Conservation (phyloP, 345 rosid species). For the Cochlearia excelsa region DNA sequence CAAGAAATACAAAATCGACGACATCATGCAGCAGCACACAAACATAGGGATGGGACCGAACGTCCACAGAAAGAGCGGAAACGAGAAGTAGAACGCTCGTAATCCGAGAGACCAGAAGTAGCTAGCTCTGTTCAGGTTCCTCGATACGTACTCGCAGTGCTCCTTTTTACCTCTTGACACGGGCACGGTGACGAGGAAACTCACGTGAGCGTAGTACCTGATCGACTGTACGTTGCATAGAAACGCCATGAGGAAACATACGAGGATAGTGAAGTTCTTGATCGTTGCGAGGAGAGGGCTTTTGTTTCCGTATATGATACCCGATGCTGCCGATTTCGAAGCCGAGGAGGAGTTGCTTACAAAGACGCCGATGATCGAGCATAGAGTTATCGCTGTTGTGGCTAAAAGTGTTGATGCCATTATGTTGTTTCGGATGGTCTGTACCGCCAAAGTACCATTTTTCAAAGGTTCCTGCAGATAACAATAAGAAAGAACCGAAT, state of each 20-base stretch:
- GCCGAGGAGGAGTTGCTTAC: slow-evolving; percentile 73
- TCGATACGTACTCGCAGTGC: slow-evolving; percentile 59
- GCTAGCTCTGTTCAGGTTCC: slow-evolving; percentile 89
- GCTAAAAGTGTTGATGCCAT: slow-evolving; percentile 97
- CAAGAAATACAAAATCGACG: slow-evolving; percentile 66
- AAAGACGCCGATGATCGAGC: slow-evolving; percentile 77
- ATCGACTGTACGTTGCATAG: slow-evolving; percentile 90
- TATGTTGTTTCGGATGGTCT: slow-evolving; percentile 89
- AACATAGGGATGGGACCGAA: slow-evolving; percentile 95
- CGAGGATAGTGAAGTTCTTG: slow-evolving; percentile 76
- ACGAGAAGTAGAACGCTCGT: slow-evolving; percentile 80
- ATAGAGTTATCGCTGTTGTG: slow-evolving; percentile 86
- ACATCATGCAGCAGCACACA: slow-evolving; percentile 62
- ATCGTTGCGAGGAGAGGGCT: slow-evolving; percentile 52
- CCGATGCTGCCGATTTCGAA: slow-evolving; percentile 39
- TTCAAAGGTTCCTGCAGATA: slow-evolving; percentile 73
- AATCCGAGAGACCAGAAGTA: slow-evolving; percentile 88
- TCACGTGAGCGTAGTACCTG: slow-evolving; percentile 83
- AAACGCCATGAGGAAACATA: slow-evolving; percentile 88
- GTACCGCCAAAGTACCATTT: slow-evolving; percentile 82
- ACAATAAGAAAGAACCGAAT: not conserved
- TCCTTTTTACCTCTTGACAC: slow-evolving; percentile 51
- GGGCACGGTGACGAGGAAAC: slow-evolving; percentile 75
- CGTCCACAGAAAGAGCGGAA: slow-evolving; percentile 86
- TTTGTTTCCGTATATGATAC: slow-evolving; percentile 61